Evolutionary conservation across 257 asterid species (phyloP).

Genomic region (Nicotiana benthamiana): DNA sequence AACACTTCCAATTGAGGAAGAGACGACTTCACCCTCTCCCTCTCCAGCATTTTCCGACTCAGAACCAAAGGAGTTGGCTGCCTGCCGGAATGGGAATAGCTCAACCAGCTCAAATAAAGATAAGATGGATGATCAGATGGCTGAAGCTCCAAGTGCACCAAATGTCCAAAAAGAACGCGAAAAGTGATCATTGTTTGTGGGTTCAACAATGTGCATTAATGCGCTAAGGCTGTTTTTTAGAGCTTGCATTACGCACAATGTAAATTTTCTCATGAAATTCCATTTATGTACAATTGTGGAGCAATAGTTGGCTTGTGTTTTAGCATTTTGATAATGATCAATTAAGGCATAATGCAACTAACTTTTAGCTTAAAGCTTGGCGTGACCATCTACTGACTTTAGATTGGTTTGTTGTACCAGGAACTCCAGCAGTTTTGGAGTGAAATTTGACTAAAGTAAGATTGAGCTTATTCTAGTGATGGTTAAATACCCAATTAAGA

Average conservation of each 20-base stretch:
- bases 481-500: not conserved
- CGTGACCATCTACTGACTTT: not conserved
- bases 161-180: conserved; percentile 19
- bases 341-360: not conserved
- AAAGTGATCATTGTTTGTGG: conserved; percentile 4
- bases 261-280: not conserved
- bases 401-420: not conserved
- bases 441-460: not conserved
- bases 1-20: conserved; percentile 92
- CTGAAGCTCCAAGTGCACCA: conserved; percentile 12
- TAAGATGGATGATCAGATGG: conserved; percentile 19
- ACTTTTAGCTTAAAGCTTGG: not conserved
- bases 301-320: not conserved
- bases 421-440: not conserved
- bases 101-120: conserved; percentile 9
- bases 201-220: conserved; percentile 14
- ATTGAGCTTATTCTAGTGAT: not conserved
- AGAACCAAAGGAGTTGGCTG: conserved; percentile 26
- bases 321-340: not conserved
- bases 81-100: conserved; percentile 17
- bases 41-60: conserved; percentile 4
- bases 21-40: conserved; percentile 16
- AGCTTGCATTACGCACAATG: conserved; percentile 28
- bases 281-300: not conserved
- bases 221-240: conserved; percentile 23